These are phyloP conservation scores for Aspergillus felis DNA, from an alignment of 2,329 filamentous ascomycete species.

Conservation along the genomic window DNA sequence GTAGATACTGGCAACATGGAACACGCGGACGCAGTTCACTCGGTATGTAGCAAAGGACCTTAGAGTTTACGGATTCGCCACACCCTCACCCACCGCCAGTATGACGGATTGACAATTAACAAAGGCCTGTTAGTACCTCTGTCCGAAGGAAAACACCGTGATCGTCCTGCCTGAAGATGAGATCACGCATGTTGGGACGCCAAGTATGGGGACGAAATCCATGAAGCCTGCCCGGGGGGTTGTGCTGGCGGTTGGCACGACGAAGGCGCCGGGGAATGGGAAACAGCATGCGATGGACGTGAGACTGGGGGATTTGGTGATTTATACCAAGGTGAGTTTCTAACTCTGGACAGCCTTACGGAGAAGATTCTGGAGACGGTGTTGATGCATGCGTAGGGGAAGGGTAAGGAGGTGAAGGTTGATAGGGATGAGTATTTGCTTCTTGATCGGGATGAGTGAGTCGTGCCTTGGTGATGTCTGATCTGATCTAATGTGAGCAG, in stretches of 20 bases:
- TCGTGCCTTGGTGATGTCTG: neutral
- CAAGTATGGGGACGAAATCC: neutral
- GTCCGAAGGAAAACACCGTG: neutral
- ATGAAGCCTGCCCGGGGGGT: neutral
- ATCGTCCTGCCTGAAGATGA: neutral
- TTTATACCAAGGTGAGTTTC: neutral
- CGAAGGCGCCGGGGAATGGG: neutral
- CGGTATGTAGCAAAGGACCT: neutral
- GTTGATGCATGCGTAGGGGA: neutral
- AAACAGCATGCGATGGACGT: neutral
- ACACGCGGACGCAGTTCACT: neutral
- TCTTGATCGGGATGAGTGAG: neutral
- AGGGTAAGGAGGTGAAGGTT: neutral
- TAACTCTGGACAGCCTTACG: neutral
- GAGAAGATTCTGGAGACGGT: neutral
- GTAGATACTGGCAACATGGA: neutral
- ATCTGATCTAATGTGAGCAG: neutral
- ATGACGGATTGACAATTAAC: neutral
- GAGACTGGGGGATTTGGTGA: neutral
- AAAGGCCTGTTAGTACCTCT: neutral
- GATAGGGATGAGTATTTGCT: neutral
- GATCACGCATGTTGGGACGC: neutral
- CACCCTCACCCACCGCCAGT: neutral
- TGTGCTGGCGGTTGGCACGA: neutral
- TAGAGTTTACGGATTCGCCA: neutral